Evolutionary conservation across 495 filamentous ascomycete genomes (phyloP).

Genomic region (Platismatia glauca): DNA sequence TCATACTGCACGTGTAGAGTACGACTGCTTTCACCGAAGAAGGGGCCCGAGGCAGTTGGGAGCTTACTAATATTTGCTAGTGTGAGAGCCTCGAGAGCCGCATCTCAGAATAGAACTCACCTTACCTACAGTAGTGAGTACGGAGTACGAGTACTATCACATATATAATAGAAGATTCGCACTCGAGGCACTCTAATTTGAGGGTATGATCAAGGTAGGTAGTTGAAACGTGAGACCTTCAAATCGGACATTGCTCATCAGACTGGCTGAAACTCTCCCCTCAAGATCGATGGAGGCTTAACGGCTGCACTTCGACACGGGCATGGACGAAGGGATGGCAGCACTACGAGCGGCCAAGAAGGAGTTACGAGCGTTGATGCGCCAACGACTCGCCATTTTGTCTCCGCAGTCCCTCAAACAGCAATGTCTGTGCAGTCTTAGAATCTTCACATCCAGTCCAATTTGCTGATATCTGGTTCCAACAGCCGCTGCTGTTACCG

Average conservation of each 20-base stretch:
- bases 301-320: not conserved
- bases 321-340: slow-evolving; percentile 33
- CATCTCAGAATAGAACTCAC: too few species aligned
- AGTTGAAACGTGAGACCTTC: not conserved
- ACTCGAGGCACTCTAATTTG: too few species aligned
- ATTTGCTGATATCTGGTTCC: slow-evolving; percentile 17
- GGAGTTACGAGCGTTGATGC: slow-evolving; percentile 62
- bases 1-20: too few species aligned
- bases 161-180: too few species aligned
- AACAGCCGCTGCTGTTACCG: slow-evolving; percentile 50
- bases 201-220: not conserved
- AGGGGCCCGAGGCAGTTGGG: too few species aligned
- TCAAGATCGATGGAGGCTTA: not conserved
- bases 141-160: too few species aligned
- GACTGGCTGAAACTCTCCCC: not conserved
- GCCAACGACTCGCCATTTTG: slow-evolving; percentile 48
- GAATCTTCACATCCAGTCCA: not conserved
- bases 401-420: slow-evolving; percentile 45
- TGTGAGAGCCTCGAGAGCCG: too few species aligned
- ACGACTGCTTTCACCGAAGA: too few species aligned
- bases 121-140: too few species aligned
- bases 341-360: slow-evolving; percentile 58
- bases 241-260: not conserved
- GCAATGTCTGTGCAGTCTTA: slow-evolving; percentile 51
- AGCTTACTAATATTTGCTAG: too few species aligned